Conservation (phyloP, 2,329 filamentous ascomycete genomes). For the Atkinsonella hypoxylon region DNA sequence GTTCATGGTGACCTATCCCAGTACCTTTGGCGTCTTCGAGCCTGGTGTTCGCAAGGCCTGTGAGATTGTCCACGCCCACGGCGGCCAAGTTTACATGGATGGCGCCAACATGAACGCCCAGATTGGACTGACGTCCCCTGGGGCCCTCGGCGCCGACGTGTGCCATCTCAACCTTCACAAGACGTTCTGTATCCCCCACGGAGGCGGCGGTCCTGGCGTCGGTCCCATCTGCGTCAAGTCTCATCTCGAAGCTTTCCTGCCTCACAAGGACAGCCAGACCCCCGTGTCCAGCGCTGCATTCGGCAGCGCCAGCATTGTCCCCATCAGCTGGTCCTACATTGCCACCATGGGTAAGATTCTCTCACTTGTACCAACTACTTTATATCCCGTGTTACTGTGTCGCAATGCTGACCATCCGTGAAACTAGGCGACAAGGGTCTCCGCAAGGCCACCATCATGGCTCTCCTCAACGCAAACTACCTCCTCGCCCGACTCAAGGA, state of each 20-base stretch:
- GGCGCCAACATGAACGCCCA: conserved; percentile 98
- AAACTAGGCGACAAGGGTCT: conserved; percentile 47
- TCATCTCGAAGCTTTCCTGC: conserved; percentile 63
- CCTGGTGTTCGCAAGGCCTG: conserved; percentile 78
- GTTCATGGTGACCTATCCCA: conserved; percentile 96
- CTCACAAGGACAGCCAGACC: conserved; percentile 23
- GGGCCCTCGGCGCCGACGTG: conserved; percentile 90
- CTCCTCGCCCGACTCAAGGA: conserved; percentile 76
- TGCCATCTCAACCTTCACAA: conserved; percentile 98
- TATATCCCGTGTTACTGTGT: no score
- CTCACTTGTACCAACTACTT: no score
- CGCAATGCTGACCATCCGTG: not conserved
- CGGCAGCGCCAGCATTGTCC: conserved; percentile 83
- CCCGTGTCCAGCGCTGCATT: conserved; percentile 73
- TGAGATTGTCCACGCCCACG: conserved; percentile 72
- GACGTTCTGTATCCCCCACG: conserved; percentile 97
- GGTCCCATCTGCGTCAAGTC: conserved; percentile 86
- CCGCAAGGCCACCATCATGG: conserved; percentile 81
- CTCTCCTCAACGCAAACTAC: conserved; percentile 95
- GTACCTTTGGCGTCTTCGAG: conserved; percentile 91
- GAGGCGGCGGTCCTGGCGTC: conserved; percentile 85
- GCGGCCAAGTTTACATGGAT: conserved; percentile 96
- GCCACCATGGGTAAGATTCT: conserved; percentile 90
- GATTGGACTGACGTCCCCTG: conserved; percentile 87
- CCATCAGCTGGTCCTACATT: conserved; percentile 93